A percentile compares a stretch with the other conserved stretches of the same genome.
Evolutionary conservation across 345 rosid species (phyloP).

Genomic region (Noccaea caerulescens): DNA sequence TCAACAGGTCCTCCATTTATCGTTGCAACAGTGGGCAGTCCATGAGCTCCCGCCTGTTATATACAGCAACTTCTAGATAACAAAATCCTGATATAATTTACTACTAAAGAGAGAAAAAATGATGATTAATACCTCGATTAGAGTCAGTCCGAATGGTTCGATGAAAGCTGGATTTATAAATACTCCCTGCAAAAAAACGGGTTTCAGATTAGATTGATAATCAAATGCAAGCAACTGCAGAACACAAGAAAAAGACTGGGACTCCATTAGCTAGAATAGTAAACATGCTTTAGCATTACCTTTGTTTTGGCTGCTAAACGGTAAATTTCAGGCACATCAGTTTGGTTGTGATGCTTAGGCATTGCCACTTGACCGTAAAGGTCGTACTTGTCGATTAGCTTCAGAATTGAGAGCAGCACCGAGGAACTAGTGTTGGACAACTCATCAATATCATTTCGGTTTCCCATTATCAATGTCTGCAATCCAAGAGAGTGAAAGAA

Average conservation of each 20-base stretch:
- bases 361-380: slow-evolving; percentile 82
- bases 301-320: slow-evolving; percentile 78
- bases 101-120: neutral
- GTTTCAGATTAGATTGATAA: slow-evolving; percentile 12
- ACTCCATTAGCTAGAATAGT: neutral
- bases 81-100: slow-evolving; percentile 12
- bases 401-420: slow-evolving; percentile 71
- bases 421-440: slow-evolving; percentile 68
- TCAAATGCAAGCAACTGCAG: slow-evolving; percentile 1
- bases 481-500: slow-evolving; percentile 9
- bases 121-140: slow-evolving; percentile 68
- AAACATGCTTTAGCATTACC: slow-evolving; percentile 43
- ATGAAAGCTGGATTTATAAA: slow-evolving; percentile 91
- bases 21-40: slow-evolving; percentile 88
- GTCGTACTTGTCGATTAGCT: slow-evolving; percentile 77
- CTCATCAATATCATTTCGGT: slow-evolving; percentile 76
- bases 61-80: slow-evolving; percentile 6
- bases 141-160: slow-evolving; percentile 90
- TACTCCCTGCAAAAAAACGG: slow-evolving; percentile 62
- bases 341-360: slow-evolving; percentile 85
- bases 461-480: slow-evolving; percentile 85
- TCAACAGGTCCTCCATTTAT: slow-evolving; percentile 95
- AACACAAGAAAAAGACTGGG: no score
- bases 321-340: slow-evolving; percentile 79
- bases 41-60: slow-evolving; percentile 84